Evolutionary conservation across 257 asterid genomes (phyloP).

Genomic region (Solanum medicagineum): DNA sequence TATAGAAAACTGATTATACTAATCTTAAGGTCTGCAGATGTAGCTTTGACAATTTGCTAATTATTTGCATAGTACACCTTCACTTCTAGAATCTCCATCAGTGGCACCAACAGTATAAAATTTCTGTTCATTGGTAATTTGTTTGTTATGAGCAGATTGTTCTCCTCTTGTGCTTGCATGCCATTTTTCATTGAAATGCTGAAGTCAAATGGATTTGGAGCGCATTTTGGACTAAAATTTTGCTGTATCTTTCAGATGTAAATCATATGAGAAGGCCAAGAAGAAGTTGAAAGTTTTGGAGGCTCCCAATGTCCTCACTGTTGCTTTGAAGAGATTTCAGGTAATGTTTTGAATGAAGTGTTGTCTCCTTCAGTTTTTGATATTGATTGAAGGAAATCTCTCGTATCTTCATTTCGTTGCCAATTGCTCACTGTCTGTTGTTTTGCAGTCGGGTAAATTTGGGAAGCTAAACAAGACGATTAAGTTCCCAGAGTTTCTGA

Average conservation of each 20-base stretch:
- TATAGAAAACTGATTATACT: not conserved
- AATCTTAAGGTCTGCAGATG: not conserved
- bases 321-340: slow-evolving; percentile 81
- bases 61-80: not conserved
- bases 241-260: slow-evolving; percentile 36
- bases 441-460: slow-evolving; percentile 51
- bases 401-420: not conserved
- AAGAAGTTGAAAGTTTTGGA: slow-evolving; percentile 71
- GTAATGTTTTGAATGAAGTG: slow-evolving; percentile 12
- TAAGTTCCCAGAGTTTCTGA: slow-evolving; percentile 56
- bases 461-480: slow-evolving; percentile 72
- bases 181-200: not conserved
- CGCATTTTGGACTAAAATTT: not conserved
- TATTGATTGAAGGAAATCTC: not conserved
- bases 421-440: not conserved
- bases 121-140: not conserved
- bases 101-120: not conserved
- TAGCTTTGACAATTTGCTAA: not conserved
- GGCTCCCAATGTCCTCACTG: slow-evolving; percentile 84
- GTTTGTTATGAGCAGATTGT: not conserved
- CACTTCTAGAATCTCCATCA: not conserved
- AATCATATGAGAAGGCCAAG: slow-evolving; percentile 67
- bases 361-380: not conserved
- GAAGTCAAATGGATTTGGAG: not conserved
- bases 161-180: not conserved